Evolutionary conservation across 2,329 filamentous ascomycete genomes (phyloP), one percentile per base, ranked within the genome.

Genomic region (Acarospora socialis): DNA sequence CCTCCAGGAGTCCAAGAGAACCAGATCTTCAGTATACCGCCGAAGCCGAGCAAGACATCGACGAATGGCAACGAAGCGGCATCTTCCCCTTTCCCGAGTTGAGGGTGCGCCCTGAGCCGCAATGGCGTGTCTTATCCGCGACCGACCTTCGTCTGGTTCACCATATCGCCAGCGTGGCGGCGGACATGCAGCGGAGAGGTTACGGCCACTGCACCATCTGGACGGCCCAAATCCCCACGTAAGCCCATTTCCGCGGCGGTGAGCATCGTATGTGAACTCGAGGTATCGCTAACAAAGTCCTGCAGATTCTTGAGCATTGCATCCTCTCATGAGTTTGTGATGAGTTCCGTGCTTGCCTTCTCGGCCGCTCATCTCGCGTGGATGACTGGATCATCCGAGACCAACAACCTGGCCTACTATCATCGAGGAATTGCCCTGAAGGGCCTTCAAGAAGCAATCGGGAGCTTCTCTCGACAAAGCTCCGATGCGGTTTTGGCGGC

Each of bases 341-440:
- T 95, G 84, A 81, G 92, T 56, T 77, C 87, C 9, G 68, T 95
- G 45, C 68, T 95, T 33, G 83, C 84, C 4, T 81, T 95, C 48
- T 92, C 90, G n/a, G 87, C 90, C 33, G 87, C 82, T 49, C 86
- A 95, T 57, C 71, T 98, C 42, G 81, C 84, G 28, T 93, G 81
- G 68, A 69, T 92, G 46, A 90, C 83, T 32, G 76, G 81, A 48
- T 92, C 84, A 47, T 73, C 75, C 21, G 73, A 90, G 43, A 87
- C 86, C 16, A 77, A 81, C 42, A 84, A 86, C 58, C 73, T 95
- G 56, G 81, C 83, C 13, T 90, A 86, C 49, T 80, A 92, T 52
- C 82, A 95, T 54, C 79, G 81, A 35, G 82, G 81, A 16, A 70
- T 81, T 43, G 87, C 90, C 7, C 64, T 94, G 37, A 84, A 81